Evolutionary conservation across 495 filamentous ascomycete species (phyloP), one percentile per base, ranked within the genome.

Genomic region (Penicillium flavigenum): DNA sequence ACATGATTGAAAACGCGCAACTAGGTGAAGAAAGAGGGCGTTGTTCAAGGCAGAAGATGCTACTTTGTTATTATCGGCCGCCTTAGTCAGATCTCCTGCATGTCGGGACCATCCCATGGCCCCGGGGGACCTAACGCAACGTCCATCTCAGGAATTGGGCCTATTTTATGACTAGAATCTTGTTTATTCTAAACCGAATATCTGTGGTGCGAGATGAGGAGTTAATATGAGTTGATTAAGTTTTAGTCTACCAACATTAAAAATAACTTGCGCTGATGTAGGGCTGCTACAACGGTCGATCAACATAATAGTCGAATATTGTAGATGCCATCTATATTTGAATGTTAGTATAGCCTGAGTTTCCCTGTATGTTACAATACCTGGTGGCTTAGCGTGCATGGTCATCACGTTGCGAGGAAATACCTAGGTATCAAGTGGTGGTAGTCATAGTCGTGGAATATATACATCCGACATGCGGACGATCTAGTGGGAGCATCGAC

Each of bases 1-100:
- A 76, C 75, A 77, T 77, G 57, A 47, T 56, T 67, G 57, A 20
- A 63, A 51, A 54, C 46, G 47, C 60, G 64, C 69, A 58, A 66
- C 62, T 61, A 62, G 59, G 56, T 49, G 34, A 57, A 63, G 50
- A 24, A 50, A 48, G 51, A 38, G 50, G 42, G 52, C 51, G 45
- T 44, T 47, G 57, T 45, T 54, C 32, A 55, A 51, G 51, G 45
- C 54, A 52, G 55, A 54, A 65, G 59, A 58, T 64, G 52, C 45
- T 65, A 68, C 64, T 69, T 67, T 66, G 71, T 68, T 70, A 56
- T 62, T 63, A 58, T 47, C 41, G 56, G 54, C 32, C 22, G 63
- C 66, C 63, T 69, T 69, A 70, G 64, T 70, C 67, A 69, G 61
- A 67, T 58, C 29, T 6, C 17, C 34, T 53, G 51, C 51, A 53